These are phyloP conservation scores for Cyclotella choctawhatcheeana DNA, from an alignment of 108 stramenopile species.

Conservation along the genomic window DNA sequence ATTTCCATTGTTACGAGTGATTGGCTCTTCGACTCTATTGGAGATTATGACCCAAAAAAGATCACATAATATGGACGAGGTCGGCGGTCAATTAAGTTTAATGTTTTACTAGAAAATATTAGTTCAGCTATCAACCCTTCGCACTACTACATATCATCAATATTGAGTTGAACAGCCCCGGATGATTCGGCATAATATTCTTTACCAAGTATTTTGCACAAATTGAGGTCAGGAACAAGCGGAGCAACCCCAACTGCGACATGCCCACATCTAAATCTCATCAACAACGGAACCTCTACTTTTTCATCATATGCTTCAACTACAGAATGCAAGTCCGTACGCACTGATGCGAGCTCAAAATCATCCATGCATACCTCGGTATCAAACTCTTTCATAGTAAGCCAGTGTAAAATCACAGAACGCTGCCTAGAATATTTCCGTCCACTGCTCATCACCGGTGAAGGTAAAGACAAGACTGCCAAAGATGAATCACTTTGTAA, in stretches of 20 bases:
- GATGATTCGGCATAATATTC: conserved; percentile 67
- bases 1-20: conserved; percentile 36
- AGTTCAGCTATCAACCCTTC: not conserved
- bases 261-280: conserved; percentile 84
- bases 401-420: conserved; percentile 76
- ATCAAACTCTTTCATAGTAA: conserved; percentile 84
- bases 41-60: conserved; percentile 37
- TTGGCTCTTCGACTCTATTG: conserved; percentile 57
- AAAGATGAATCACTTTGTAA: conserved; percentile 75
- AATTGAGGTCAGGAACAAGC: conserved; percentile 74
- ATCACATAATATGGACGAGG: not conserved
- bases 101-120: too few relatives aligned
- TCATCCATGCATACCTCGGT: conserved; percentile 85
- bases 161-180: conserved; percentile 76
- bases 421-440: conserved; percentile 54
- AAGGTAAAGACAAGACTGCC: conserved; percentile 67
- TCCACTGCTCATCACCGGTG: conserved; percentile 50
- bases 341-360: conserved; percentile 78
- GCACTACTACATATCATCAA: conserved; percentile 69
- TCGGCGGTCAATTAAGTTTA: too few relatives aligned
- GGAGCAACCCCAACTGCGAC: conserved; percentile 71
- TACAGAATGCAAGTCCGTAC: conserved; percentile 58
- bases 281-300: conserved; percentile 69
- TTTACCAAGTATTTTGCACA: conserved; percentile 73
- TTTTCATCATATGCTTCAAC: conserved; percentile 73